Conservation (phyloP, 345 rosid genomes). For the Gossypium turneri region DNA sequence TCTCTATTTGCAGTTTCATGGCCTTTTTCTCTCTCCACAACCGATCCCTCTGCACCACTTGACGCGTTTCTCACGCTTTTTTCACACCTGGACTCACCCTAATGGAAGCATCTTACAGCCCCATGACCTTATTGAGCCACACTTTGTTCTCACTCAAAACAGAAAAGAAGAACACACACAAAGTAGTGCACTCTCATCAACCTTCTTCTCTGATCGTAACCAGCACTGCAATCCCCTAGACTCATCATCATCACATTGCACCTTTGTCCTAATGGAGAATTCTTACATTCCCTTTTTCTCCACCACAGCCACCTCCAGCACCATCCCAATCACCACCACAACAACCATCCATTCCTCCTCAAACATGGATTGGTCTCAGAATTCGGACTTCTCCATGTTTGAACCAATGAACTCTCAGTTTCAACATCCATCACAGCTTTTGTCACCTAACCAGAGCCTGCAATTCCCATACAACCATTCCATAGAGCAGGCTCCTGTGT, state of each 20-base stretch:
- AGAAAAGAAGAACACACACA: background rate
- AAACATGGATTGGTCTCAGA: slow-evolving; percentile 1
- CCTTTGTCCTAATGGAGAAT: slow-evolving; percentile 22
- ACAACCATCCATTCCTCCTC: background rate
- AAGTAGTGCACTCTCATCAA: background rate
- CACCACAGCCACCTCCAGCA: slow-evolving; percentile 3
- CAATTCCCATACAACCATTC: slow-evolving; percentile 13
- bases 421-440: background rate
- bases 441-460: slow-evolving; percentile 14
- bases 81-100: slow-evolving; percentile 27
- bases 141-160: slow-evolving; percentile 9
- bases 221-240: background rate
- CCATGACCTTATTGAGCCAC: slow-evolving; percentile 19
- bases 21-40: slow-evolving; percentile 14
- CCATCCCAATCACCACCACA: background rate
- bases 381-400: slow-evolving; percentile 8
- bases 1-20: background rate
- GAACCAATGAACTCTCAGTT: slow-evolving; percentile 14
- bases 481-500: slow-evolving; percentile 12
- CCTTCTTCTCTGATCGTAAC: background rate
- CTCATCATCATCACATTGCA: slow-evolving; percentile 3
- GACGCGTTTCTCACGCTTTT: slow-evolving; percentile 35
- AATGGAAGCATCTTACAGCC: slow-evolving; percentile 25
- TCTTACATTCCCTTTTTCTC: background rate
- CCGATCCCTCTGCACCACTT: slow-evolving; percentile 11